Evolutionary conservation across 2,329 filamentous ascomycete genomes (phyloP), one percentile per base, ranked within the genome.

Genomic region (Alternaria triticimaculans): DNA sequence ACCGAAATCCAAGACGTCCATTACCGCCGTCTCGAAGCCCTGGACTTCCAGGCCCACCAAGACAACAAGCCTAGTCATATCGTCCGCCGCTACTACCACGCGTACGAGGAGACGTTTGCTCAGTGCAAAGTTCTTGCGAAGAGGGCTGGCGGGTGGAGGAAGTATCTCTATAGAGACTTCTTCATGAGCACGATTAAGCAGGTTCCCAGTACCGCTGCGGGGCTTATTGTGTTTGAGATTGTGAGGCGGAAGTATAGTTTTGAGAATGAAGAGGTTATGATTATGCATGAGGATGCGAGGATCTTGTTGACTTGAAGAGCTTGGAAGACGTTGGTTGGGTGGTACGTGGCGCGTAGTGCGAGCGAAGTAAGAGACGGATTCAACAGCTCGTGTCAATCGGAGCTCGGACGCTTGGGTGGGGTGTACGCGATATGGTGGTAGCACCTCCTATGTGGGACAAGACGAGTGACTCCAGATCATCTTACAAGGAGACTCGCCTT

Each of bases 141-240:
- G 5, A 85, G 89, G 56, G 85, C 87, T 0, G 84, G 86, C 15
- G 85, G 86, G 1, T 83, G 90, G 77, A 76, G 84, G 21, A 83
- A 81, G 14, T 94, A 90, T 86, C 78, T 94, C 6, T 94, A 91
- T 74, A 84, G 87, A 6, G 90, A 89, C 12, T 93, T 94, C 76
- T 88, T 90, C 84, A 87, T 87, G 86, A 89, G 86, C 58, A 91
- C 91, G 1, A 85, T 93, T 56, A 84, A 90, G 6, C 91, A 93
- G 79, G 90, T 92, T 2, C 92, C 92, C 0, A 92, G 90, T 75
- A 94, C 92, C 2, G 91, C 89, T 63, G 91, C 91, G 0, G 92
- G 91, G 0, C 76, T 94, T 63, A 92, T 94, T 69, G 92, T 93
- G 20, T 94, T 94, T 76, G 92, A 94, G 80, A 76, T 94, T 48